Evolutionary conservation across 2,329 filamentous ascomycete genomes (phyloP).

Genomic region (Hypoxylon rubiginosum): DNA sequence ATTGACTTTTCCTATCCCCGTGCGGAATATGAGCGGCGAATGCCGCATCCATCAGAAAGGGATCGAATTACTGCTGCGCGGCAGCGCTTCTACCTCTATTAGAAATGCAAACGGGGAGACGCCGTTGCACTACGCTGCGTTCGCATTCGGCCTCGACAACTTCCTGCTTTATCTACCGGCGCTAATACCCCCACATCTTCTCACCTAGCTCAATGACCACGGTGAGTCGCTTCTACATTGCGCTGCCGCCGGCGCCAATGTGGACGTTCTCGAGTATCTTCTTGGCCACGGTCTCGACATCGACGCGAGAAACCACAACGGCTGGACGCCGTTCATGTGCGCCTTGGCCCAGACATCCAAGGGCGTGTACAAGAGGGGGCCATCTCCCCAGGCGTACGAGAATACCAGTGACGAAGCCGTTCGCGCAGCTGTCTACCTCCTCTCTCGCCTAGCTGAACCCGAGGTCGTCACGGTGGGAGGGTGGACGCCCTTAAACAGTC

Average conservation of each 20-base stretch:
- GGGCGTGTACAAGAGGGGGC: not conserved
- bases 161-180: not conserved
- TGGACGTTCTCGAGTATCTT: constrained; percentile 1
- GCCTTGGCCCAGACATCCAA: not conserved
- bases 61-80: not conserved
- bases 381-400: not conserved
- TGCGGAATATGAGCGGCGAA: not conserved
- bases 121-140: not conserved
- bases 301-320: constrained; percentile 6
- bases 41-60: not conserved
- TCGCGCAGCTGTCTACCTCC: too few relatives aligned
- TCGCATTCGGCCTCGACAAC: not conserved
- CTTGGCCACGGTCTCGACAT: not conserved
- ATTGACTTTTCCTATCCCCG: not conserved
- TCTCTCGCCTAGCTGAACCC: too few relatives aligned
- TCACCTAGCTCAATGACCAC: not conserved
- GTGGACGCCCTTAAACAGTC: too few relatives aligned
- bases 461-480: too few relatives aligned
- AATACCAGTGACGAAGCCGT: too few relatives aligned
- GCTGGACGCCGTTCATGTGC: constrained; percentile 13
- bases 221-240: constrained; percentile 9
- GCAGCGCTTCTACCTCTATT: not conserved
- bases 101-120: not conserved
- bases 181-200: not conserved
- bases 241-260: constrained; percentile 2